Evolutionary conservation across 2,329 filamentous ascomycete species (phyloP).

Genomic region (Aspergillus sp.): DNA sequence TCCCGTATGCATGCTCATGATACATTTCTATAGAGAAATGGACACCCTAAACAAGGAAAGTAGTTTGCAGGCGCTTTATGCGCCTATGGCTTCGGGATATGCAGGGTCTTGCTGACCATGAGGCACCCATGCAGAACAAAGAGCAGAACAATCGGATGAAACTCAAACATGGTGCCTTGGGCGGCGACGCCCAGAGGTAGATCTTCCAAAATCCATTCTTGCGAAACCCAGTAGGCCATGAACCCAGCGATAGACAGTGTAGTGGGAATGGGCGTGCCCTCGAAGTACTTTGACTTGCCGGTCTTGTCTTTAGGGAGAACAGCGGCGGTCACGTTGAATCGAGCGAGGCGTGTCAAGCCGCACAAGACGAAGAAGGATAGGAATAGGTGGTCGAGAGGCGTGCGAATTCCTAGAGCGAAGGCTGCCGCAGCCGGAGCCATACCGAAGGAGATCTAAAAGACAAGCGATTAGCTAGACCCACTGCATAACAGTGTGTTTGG

Average conservation of each 20-base stretch:
- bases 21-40: slow-evolving; percentile 25
- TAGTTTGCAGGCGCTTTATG: slow-evolving; percentile 18
- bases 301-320: slow-evolving; percentile 87
- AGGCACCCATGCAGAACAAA: slow-evolving; percentile 89
- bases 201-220: slow-evolving; percentile 77
- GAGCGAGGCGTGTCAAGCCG: slow-evolving; percentile 87
- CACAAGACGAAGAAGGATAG: slow-evolving; percentile 92
- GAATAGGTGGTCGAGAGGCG: slow-evolving; percentile 76
- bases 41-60: slow-evolving; percentile 18
- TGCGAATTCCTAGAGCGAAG: slow-evolving; percentile 87
- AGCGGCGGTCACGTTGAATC: slow-evolving; percentile 95
- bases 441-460: slow-evolving; percentile 84
- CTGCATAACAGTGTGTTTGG: not conserved
- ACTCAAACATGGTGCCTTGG: slow-evolving; percentile 71
- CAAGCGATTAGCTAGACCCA: slow-evolving; percentile 11
- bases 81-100: slow-evolving; percentile 80
- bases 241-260: slow-evolving; percentile 77
- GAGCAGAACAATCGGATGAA: slow-evolving; percentile 79
- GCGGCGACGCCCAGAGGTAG: slow-evolving; percentile 77
- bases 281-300: slow-evolving; percentile 94
- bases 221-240: slow-evolving; percentile 87
- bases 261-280: slow-evolving; percentile 94
- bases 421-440: slow-evolving; percentile 85
- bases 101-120: slow-evolving; percentile 94
- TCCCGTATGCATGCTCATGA: slow-evolving; percentile 28